Evolutionary conservation across 202 grass and related monocot genomes (phyloP).

Genomic region (Elaeis oleifera): DNA sequence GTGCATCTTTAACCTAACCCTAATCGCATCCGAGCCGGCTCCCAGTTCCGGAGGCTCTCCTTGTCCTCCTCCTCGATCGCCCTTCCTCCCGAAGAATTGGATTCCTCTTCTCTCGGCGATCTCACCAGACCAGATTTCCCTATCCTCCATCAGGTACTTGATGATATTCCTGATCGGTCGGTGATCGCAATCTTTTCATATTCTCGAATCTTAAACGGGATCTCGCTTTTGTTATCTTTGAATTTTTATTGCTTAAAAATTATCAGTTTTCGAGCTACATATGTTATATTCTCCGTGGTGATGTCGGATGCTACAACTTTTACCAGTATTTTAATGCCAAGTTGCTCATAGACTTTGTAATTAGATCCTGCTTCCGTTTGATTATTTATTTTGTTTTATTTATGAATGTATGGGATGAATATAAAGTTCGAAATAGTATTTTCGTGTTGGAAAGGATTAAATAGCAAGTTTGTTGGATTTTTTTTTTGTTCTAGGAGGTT

Average conservation of each 20-base stretch:
- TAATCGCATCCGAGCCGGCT: not conserved
- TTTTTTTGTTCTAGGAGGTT: constrained; percentile 44
- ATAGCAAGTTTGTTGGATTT: not conserved
- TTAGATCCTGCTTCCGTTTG: too few relatives aligned
- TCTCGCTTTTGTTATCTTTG: not conserved
- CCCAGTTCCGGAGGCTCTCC: not conserved
- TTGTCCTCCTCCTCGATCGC: not conserved
- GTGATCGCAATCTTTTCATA: too few relatives aligned
- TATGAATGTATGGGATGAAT: too few relatives aligned
- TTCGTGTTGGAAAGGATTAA: too few relatives aligned
- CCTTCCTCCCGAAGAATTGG: not conserved
- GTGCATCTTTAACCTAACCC: not conserved
- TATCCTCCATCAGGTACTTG: constrained; percentile 12
- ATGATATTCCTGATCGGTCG: not conserved
- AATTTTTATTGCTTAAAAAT: not conserved
- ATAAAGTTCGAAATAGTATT: too few relatives aligned
- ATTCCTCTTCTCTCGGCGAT: constrained; percentile 9
- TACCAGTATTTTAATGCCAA: too few relatives aligned
- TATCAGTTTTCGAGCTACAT: not conserved
- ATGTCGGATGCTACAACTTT: too few relatives aligned
- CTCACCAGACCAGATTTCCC: constrained; percentile 5
- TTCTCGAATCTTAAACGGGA: not conserved
- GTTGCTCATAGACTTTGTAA: too few relatives aligned
- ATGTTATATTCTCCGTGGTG: too few relatives aligned
- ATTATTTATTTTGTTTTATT: too few relatives aligned